Evolutionary conservation across 1,284 basidiomycete species (phyloP).

Genomic region (Dichomitus squalens): DNA sequence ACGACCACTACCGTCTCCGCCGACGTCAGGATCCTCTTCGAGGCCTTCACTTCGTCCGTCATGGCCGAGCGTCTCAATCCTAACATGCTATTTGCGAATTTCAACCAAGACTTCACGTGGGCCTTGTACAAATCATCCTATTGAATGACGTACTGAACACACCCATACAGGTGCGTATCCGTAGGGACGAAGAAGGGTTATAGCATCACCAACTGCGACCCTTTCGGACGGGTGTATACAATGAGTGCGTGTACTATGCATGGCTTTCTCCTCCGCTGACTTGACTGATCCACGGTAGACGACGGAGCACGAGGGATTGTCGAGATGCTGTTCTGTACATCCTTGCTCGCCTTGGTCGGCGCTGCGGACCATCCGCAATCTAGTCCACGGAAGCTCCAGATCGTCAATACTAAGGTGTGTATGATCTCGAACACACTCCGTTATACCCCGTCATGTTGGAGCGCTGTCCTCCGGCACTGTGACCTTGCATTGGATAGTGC

Average conservation of each 20-base stretch:
- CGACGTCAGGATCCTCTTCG: background rate
- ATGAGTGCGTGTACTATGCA: constrained; percentile 67
- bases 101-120: constrained; percentile 88
- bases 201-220: constrained; percentile 97
- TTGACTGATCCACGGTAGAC: constrained; percentile 46
- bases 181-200: constrained; percentile 97
- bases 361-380: constrained; percentile 88
- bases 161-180: constrained; percentile 10
- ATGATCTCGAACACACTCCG: background rate
- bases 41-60: too few relatives aligned
- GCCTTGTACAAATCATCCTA: constrained; percentile 29
- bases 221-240: constrained; percentile 94
- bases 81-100: constrained; percentile 83
- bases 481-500: background rate
- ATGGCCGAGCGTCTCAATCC: constrained; percentile 43
- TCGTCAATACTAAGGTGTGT: constrained; percentile 94
- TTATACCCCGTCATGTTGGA: background rate
- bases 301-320: constrained; percentile 95
- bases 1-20: constrained; percentile 10
- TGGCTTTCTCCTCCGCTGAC: background rate
- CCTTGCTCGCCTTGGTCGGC: constrained; percentile 94
- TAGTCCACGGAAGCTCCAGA: constrained; percentile 91
- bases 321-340: constrained; percentile 99
- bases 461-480: background rate
- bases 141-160: constrained; percentile 1